A percentile compares a stretch with the other conserved stretches of the same genome.
Conservation (phyloP, 148 eudicot species). For the Dysphania ambrosioides region DNA sequence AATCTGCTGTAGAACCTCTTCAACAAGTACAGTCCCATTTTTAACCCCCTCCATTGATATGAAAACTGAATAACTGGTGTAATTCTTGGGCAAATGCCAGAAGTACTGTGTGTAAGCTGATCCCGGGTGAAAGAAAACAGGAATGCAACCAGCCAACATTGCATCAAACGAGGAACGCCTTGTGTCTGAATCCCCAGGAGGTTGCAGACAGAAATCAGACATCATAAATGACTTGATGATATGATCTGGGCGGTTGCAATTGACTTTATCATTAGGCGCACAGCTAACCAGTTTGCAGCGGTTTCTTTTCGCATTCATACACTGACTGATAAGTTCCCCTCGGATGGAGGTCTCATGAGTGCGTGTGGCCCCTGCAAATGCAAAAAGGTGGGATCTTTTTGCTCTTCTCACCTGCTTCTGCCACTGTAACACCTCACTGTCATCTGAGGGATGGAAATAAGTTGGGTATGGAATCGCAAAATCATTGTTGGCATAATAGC, state of each 20-base stretch:
- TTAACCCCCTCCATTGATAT: slow-evolving; percentile 24
- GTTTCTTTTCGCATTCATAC: slow-evolving; percentile 12
- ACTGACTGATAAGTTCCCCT: slow-evolving; percentile 32
- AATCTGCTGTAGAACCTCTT: slow-evolving; percentile 14
- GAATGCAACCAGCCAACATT: slow-evolving; percentile 40
- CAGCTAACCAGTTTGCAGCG: slow-evolving; percentile 30
- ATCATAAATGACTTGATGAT: slow-evolving; percentile 19
- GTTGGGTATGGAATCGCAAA: slow-evolving; percentile 47
- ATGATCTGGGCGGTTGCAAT: slow-evolving; percentile 16
- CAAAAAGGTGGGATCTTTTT: slow-evolving; percentile 26
- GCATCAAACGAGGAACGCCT: slow-evolving; percentile 44
- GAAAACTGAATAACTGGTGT: slow-evolving; percentile 34
- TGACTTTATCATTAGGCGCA: background rate
- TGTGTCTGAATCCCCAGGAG: slow-evolving; percentile 31
- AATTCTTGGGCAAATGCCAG: slow-evolving; percentile 43
- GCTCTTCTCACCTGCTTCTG: slow-evolving; percentile 29
- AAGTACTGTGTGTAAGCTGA: slow-evolving; percentile 38
- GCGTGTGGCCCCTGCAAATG: slow-evolving; percentile 36
- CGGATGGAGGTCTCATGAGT: slow-evolving; percentile 25
- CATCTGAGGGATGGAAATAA: slow-evolving; percentile 39
- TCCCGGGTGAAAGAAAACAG: slow-evolving; percentile 30
- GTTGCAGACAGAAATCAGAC: slow-evolving; percentile 38
- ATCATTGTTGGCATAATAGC: slow-evolving; percentile 25
- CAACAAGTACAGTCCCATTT: slow-evolving; percentile 23
- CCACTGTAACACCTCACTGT: slow-evolving; percentile 35